phyloP scores from a whole-genome alignment of 768 basidiomycete species.

The Dioszegia crocea region DNA sequence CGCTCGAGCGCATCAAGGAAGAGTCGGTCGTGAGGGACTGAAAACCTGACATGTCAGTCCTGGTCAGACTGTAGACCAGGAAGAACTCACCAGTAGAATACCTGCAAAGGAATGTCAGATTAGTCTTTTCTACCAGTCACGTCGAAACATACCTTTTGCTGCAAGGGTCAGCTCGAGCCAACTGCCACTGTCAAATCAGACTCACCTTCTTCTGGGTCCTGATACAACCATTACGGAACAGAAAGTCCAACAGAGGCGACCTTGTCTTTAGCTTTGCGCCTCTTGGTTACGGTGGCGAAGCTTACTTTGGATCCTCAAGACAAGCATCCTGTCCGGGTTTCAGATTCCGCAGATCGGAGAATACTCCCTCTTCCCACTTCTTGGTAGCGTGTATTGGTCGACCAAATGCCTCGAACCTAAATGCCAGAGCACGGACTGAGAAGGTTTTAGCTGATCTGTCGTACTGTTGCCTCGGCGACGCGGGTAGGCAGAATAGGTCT shows the following conservation, averaged over 20 bases:
- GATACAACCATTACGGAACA: slow-evolving; percentile 96
- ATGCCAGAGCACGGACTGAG: slow-evolving; percentile 2
- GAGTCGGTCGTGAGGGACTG: slow-evolving; percentile 91
- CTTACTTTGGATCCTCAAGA: slow-evolving; percentile 84
- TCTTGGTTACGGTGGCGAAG: neutral
- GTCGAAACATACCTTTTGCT: slow-evolving; percentile 38
- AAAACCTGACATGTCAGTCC: slow-evolving; percentile 64
- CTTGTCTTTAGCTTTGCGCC: slow-evolving; percentile 51
- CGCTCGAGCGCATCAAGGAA: slow-evolving; percentile 95
- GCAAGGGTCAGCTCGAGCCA: neutral
- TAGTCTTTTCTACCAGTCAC: neutral
- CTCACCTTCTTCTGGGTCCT: slow-evolving; percentile 88
- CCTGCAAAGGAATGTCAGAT: slow-evolving; percentile 55
- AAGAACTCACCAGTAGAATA: slow-evolving; percentile 81
- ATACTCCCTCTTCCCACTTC: slow-evolving; percentile 96
- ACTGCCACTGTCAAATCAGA: neutral
- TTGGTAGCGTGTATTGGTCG: slow-evolving; percentile 80
- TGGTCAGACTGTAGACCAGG: neutral
- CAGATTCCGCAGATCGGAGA: slow-evolving; percentile 84
- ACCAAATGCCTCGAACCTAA: slow-evolving; percentile 74
- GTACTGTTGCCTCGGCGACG: neutral
- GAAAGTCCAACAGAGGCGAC: slow-evolving; percentile 81
- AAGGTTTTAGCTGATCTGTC: neutral
- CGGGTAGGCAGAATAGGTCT: neutral
- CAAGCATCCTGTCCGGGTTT: slow-evolving; percentile 90